Percentiles rank a stretch among this genome's conserved stretches.
Conservation (phyloP, 257 asterid species). For the Solanum bulbocastanum region DNA sequence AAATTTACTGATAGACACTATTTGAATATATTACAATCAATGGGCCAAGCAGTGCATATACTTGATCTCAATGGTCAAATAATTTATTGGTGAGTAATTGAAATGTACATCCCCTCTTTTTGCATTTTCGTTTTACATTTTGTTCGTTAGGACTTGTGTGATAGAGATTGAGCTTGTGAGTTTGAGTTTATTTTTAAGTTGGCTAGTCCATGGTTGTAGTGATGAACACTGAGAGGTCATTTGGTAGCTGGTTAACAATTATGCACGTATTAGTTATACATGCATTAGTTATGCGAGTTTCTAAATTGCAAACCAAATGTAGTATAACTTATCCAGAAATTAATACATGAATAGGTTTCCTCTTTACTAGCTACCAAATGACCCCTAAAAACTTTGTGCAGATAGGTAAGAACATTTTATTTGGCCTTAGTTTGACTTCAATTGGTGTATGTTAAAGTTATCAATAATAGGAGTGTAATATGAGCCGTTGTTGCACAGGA, state of each 20-base stretch:
- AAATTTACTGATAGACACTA: constrained; percentile 65
- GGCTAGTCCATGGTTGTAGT: background rate
- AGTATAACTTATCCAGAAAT: background rate
- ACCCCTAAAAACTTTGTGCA: background rate
- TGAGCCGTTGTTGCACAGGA: constrained; percentile 43
- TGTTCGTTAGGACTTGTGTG: background rate
- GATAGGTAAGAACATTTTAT: background rate
- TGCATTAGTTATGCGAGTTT: background rate
- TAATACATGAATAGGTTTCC: background rate
- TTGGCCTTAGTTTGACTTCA: background rate
- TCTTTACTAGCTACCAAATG: background rate
- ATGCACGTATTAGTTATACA: background rate
- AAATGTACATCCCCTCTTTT: background rate
- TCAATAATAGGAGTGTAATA: background rate
- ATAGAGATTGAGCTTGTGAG: background rate
- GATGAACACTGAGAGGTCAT: background rate
- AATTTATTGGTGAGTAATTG: constrained; percentile 71
- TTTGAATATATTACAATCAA: constrained; percentile 80
- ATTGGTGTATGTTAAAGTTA: background rate
- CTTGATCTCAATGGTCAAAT: constrained; percentile 48
- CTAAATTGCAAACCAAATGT: background rate
- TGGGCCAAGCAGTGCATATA: constrained; percentile 84
- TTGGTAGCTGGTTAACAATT: background rate
- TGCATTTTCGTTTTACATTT: background rate
- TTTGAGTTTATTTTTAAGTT: background rate